phyloP scores from a whole-genome alignment of 2,329 filamentous ascomycete species.

The Colletotrichum nymphaeae region DNA sequence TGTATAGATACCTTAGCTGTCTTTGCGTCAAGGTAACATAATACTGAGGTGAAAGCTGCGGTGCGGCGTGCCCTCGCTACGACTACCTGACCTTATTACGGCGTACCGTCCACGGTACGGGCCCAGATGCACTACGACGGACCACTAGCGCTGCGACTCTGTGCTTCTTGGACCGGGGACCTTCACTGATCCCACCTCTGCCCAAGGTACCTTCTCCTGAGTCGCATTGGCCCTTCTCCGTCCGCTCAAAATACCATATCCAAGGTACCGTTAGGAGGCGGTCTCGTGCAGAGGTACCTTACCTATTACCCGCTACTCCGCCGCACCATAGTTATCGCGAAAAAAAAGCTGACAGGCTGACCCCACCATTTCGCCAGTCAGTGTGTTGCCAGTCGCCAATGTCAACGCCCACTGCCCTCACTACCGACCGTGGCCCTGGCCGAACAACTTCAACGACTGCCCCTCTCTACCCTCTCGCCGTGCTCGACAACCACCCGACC shows the following conservation, averaged over 20 bases:
- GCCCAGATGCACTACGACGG: not conserved
- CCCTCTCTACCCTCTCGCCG: conserved; percentile 26
- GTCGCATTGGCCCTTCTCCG: not conserved
- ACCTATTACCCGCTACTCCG: conserved; percentile 25
- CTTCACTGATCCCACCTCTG: not conserved
- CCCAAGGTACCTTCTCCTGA: not conserved
- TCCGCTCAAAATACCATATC: not conserved
- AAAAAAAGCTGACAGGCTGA: conserved; percentile 37
- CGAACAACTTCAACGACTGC: conserved; percentile 33
- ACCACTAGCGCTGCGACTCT: conserved; percentile 13
- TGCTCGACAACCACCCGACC: conserved; percentile 1
- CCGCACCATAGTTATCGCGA: conserved; percentile 37
- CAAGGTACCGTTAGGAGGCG: not conserved
- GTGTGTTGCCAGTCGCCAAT: conserved; percentile 18
- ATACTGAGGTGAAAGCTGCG: not conserved
- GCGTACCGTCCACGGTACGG: not conserved
- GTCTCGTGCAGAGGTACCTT: conserved; percentile 8
- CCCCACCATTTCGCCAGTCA: conserved; percentile 32
- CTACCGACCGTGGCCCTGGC: conserved; percentile 14
- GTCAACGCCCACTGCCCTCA: conserved; percentile 23
- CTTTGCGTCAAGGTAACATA: not conserved
- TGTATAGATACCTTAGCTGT: not conserved
- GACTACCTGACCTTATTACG: not conserved
- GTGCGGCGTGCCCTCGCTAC: conserved; percentile 3
- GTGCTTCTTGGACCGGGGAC: not conserved